These are phyloP conservation scores for Neofusicoccum cordaticola DNA, from an alignment of 2,329 filamentous ascomycete species.

Conservation along the genomic window DNA sequence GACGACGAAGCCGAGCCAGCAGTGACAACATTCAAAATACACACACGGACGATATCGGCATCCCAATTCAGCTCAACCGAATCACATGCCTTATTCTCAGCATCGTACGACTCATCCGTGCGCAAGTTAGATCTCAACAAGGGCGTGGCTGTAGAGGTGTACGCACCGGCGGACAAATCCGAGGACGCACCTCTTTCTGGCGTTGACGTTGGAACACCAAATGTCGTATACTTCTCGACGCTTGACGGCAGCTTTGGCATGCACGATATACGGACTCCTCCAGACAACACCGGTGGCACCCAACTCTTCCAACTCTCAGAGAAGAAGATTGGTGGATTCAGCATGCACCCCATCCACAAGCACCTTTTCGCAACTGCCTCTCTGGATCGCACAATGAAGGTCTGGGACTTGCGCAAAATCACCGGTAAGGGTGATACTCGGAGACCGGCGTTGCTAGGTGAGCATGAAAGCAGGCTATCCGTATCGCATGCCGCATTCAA, in stretches of 20 bases:
- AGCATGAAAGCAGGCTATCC: conserved; percentile 77
- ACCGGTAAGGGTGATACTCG: conserved; percentile 59
- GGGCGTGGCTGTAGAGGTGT: conserved; percentile 76
- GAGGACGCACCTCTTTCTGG: conserved; percentile 80
- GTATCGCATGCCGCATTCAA: conserved; percentile 95
- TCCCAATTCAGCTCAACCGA: conserved; percentile 76
- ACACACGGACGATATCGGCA: conserved; percentile 81
- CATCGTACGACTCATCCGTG: conserved; percentile 91
- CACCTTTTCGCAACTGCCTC: conserved; percentile 87
- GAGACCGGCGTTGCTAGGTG: conserved; percentile 69
- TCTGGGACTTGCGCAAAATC: conserved; percentile 90
- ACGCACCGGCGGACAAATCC: conserved; percentile 66
- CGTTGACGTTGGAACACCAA: conserved; percentile 72
- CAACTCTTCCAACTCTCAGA: conserved; percentile 76
- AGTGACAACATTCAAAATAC: conserved; percentile 88
- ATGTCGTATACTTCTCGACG: conserved; percentile 82
- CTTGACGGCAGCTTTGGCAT: conserved; percentile 76
- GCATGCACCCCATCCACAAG: conserved; percentile 72
- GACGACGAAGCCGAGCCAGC: conserved; percentile 65
- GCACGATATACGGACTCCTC: conserved; percentile 67
- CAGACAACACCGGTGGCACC: conserved; percentile 46
- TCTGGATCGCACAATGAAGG: conserved; percentile 80
- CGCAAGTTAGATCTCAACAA: conserved; percentile 81
- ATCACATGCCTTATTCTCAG: conserved; percentile 72
- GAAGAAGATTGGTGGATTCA: conserved; percentile 95